phyloP scores from a whole-genome alignment of 2,329 filamentous ascomycete genomes.

The Colletotrichum eremochloae region DNA sequence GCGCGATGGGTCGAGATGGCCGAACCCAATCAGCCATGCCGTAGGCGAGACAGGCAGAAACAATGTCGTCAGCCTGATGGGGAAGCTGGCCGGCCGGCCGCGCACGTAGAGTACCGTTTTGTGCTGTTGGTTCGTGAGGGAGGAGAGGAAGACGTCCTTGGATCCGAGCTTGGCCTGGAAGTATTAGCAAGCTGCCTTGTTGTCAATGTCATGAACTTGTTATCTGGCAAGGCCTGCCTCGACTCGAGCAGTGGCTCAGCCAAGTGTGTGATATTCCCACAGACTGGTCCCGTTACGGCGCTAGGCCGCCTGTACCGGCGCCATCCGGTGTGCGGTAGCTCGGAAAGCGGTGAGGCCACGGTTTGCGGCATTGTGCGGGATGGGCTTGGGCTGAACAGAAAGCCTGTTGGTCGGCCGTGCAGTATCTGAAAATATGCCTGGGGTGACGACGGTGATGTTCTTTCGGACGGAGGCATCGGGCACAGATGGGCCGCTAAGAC shows the following conservation, averaged over 20 bases:
- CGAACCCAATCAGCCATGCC: conserved; percentile 6
- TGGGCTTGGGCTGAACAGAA: background rate
- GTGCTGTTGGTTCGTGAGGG: conserved; percentile 7
- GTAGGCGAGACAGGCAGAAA: background rate
- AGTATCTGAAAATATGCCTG: background rate
- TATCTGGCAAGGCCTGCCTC: background rate
- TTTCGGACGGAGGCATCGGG: background rate
- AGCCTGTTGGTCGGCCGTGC: conserved; percentile 4
- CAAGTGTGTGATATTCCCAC: background rate
- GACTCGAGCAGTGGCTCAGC: background rate
- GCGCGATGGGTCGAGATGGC: conserved; percentile 1
- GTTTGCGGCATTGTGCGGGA: background rate
- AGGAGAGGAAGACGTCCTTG: background rate
- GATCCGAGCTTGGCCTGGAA: background rate
- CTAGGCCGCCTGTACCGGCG: conserved; percentile 6
- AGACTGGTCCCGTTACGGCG: conserved; percentile 9
- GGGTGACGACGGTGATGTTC: background rate
- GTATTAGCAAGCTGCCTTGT: background rate
- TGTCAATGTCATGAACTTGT: conserved; percentile 9
- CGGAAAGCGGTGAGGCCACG: conserved; percentile 12
- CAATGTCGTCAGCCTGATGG: conserved; percentile 1
- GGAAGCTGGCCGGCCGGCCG: background rate
- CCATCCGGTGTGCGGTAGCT: background rate
- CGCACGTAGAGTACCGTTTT: background rate
- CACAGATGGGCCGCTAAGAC: conserved; percentile 1